Conservation (phyloP, 2,329 filamentous ascomycete genomes). For the Nemania sp. region DNA sequence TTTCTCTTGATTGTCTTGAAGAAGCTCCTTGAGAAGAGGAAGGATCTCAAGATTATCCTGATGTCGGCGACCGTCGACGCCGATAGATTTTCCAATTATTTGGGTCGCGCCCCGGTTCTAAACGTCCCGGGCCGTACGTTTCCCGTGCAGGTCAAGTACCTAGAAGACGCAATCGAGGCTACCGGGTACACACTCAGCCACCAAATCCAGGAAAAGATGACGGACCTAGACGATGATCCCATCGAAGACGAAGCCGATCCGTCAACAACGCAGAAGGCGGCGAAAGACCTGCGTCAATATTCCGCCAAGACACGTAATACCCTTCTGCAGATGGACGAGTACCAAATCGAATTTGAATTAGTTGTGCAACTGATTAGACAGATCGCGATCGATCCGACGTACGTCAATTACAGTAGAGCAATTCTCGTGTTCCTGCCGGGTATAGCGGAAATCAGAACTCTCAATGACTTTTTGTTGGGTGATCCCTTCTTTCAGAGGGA, state of each 20-base stretch:
- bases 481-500: constrained; percentile 79
- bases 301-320: constrained; percentile 80
- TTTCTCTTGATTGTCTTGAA: constrained; percentile 93
- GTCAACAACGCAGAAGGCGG: constrained; percentile 67
- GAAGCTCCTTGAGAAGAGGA: constrained; percentile 79
- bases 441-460: constrained; percentile 88
- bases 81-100: constrained; percentile 88
- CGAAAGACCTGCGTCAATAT: constrained; percentile 77
- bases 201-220: constrained; percentile 64
- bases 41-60: constrained; percentile 89
- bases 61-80: constrained; percentile 99
- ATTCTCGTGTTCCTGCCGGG: constrained; percentile 96
- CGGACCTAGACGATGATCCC: constrained; percentile 73
- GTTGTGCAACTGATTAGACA: constrained; percentile 81
- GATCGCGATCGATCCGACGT: constrained; percentile 76
- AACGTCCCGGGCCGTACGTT: constrained; percentile 94
- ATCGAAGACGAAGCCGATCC: constrained; percentile 63
- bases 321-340: constrained; percentile 85
- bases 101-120: constrained; percentile 85
- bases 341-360: constrained; percentile 89
- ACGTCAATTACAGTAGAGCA: constrained; percentile 83
- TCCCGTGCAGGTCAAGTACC: constrained; percentile 85
- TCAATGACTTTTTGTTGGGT: constrained; percentile 86
- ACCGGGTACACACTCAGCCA: constrained; percentile 77
- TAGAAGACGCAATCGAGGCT: constrained; percentile 92